phyloP scores from a whole-genome alignment of 176 grass and related monocot genomes.

The Pharus latifolius region DNA sequence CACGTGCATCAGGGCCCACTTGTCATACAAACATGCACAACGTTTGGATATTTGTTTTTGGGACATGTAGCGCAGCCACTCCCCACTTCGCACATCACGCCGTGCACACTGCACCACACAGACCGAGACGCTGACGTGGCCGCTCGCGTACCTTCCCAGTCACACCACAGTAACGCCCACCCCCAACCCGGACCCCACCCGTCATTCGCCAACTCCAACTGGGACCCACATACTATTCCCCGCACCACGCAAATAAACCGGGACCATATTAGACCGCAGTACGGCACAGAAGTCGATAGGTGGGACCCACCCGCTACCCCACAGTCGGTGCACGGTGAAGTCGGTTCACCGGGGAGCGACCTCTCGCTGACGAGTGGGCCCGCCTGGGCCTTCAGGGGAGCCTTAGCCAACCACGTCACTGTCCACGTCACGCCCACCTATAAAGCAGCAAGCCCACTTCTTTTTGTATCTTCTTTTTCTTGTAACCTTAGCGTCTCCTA shows the following conservation, averaged over 20 bases:
- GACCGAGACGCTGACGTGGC: not conserved
- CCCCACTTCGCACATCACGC: no score
- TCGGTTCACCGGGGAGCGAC: not conserved
- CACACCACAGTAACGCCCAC: not conserved
- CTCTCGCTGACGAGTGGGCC: not conserved
- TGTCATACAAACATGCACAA: no score
- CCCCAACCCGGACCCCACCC: not conserved
- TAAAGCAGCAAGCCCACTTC: not conserved
- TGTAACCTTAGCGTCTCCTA: slow-evolving; percentile 5
- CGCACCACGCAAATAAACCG: no score
- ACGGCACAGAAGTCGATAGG: not conserved
- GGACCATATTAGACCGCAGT: no score
- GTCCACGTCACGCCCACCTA: slow-evolving; percentile 35
- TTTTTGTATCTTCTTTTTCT: not conserved
- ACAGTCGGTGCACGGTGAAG: not conserved
- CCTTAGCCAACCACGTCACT: slow-evolving; percentile 42
- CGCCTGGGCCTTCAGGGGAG: not conserved
- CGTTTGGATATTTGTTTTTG: no score
- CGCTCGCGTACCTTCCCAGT: not conserved
- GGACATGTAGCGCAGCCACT: no score
- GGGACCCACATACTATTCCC: no score
- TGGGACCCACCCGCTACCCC: not conserved
- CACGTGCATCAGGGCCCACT: no score
- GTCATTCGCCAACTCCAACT: no score
- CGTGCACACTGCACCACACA: no score